Evolutionary conservation across 257 asterid genomes (phyloP).

Genomic region (Solanum sparsipilum): DNA sequence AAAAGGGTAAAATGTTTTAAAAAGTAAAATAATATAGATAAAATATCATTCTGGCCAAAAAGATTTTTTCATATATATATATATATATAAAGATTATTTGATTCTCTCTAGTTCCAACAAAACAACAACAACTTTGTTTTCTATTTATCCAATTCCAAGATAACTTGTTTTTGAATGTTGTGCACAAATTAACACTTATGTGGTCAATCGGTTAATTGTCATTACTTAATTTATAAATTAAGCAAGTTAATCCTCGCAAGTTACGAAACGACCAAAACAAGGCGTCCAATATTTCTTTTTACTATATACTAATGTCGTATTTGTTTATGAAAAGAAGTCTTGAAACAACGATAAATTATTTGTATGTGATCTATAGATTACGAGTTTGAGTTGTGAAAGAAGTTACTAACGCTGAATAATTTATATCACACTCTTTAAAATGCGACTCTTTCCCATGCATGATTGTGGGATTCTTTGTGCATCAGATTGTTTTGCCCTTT

Average conservation of each 20-base stretch:
- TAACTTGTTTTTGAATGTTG: background rate
- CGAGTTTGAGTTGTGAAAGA: background rate
- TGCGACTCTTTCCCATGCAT: background rate
- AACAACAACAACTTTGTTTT: background rate
- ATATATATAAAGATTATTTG: too few relatives aligned
- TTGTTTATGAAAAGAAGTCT: background rate
- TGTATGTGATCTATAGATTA: background rate
- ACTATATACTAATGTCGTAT: background rate
- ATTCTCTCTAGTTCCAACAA: background rate
- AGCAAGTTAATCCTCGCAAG: background rate
- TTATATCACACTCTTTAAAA: accelerated
- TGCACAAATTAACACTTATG: background rate
- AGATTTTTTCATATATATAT: too few relatives aligned
- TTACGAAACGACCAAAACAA: background rate
- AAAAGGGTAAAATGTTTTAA: too few relatives aligned
- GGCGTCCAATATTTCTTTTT: background rate
- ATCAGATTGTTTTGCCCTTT: accelerated
- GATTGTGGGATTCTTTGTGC: background rate
- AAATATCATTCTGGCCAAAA: too few relatives aligned
- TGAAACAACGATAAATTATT: accelerated
- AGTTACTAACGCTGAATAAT: accelerated
- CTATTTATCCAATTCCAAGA: background rate
- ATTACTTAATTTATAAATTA: background rate
- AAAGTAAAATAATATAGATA: too few relatives aligned
- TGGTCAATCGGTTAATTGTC: background rate